Percentiles rank a stretch among this genome's conserved stretches.
Conservation (phyloP, 306 rosid species). For the Gleditsia sinensis region DNA sequence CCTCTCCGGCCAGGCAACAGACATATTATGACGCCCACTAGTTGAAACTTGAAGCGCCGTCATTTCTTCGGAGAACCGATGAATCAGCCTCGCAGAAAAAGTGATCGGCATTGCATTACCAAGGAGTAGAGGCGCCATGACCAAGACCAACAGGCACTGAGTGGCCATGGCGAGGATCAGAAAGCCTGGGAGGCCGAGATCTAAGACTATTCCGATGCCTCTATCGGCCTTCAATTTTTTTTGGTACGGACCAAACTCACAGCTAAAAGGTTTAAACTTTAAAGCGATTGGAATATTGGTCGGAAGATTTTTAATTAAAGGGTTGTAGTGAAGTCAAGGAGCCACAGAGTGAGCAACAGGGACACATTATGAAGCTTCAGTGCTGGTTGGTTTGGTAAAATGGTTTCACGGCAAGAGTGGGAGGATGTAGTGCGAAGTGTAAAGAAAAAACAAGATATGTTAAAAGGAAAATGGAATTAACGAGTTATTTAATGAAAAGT, state of each 20-base stretch:
- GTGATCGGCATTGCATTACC: slow-evolving; percentile 41
- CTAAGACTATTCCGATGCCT: slow-evolving; percentile 24
- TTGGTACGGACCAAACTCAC: not conserved
- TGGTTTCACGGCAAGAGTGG: not conserved
- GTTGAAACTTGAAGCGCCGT: slow-evolving; percentile 44
- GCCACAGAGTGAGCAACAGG: not conserved
- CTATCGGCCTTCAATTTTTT: not conserved
- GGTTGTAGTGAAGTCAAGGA: too few relatives aligned
- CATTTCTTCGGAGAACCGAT: slow-evolving; percentile 76
- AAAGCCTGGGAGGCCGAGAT: slow-evolving; percentile 41
- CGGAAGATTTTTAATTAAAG: not conserved
- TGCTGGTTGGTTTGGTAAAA: not conserved
- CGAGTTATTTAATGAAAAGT: not conserved
- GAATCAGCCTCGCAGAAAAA: slow-evolving; percentile 60
- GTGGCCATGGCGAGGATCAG: slow-evolving; percentile 39
- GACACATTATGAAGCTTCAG: not conserved
- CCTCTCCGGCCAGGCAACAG: slow-evolving; percentile 51
- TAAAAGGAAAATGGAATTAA: not conserved
- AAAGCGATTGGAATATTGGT: not conserved
- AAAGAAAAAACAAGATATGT: not conserved
- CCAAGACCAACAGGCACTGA: slow-evolving; percentile 37
- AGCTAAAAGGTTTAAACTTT: not conserved
- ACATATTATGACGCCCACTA: slow-evolving; percentile 6
- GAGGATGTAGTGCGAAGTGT: not conserved
- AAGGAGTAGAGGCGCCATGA: slow-evolving; percentile 13